These are phyloP conservation scores for Aegilops tauschii DNA, from an alignment of 176 grass and related monocot genomes.

Conservation along the genomic window DNA sequence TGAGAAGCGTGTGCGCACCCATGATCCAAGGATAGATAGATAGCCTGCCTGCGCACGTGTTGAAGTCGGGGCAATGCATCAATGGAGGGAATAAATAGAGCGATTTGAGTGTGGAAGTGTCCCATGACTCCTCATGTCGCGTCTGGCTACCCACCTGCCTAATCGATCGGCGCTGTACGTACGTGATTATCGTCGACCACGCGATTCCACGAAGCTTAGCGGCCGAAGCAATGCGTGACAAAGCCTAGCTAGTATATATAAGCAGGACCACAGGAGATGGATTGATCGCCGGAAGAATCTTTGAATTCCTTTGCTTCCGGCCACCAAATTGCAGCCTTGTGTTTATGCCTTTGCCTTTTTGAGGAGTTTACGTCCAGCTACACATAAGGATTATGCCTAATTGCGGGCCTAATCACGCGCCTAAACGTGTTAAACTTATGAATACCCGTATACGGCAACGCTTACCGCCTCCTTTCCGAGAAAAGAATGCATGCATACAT, in stretches of 20 bases:
- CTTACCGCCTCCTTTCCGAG: neutral
- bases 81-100: slow-evolving; percentile 44
- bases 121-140: slow-evolving; percentile 21
- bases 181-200: slow-evolving; percentile 20
- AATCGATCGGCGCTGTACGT: slow-evolving; percentile 19
- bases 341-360: neutral
- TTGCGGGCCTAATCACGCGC: slow-evolving; percentile 3
- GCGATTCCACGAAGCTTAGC: slow-evolving; percentile 15
- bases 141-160: slow-evolving; percentile 15
- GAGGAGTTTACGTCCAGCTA: neutral
- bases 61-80: neutral
- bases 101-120: slow-evolving; percentile 47
- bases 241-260: neutral
- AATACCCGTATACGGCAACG: slow-evolving; percentile 28
- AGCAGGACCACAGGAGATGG: neutral
- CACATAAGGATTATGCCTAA: slow-evolving; percentile 8
- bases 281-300: slow-evolving; percentile 54
- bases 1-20: slow-evolving; percentile 47
- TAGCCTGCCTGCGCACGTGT: neutral
- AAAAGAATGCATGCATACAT: too few species aligned
- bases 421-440: neutral
- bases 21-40: slow-evolving; percentile 6
- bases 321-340: slow-evolving; percentile 45
- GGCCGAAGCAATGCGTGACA: slow-evolving; percentile 18
- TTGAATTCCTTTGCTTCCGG: slow-evolving; percentile 65